Conservation (phyloP, 371 early-diverging fungal species). For the Mortierella sp. region DNA sequence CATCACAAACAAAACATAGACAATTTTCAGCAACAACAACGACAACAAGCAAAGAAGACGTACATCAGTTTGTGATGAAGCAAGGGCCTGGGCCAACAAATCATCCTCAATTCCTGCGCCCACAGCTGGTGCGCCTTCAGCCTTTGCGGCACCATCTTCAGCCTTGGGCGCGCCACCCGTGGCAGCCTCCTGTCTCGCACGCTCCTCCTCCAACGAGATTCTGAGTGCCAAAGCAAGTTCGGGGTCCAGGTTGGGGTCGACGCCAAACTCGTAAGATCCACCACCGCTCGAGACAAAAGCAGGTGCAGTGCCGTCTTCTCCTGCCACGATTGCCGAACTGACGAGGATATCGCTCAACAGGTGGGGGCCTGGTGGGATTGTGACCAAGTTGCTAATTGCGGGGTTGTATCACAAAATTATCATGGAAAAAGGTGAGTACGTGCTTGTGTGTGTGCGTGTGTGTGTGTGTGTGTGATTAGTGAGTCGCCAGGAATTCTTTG, state of each 20-base stretch:
- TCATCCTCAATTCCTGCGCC: constrained; percentile 61
- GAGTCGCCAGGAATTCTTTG: no score
- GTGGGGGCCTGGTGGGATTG: constrained; percentile 97
- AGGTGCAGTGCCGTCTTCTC: constrained; percentile 83
- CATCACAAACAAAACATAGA: background rate
- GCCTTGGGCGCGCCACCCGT: constrained; percentile 66
- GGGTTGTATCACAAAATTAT: background rate
- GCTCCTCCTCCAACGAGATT: constrained; percentile 97
- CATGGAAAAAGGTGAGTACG: no score
- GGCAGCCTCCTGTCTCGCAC: constrained; percentile 89
- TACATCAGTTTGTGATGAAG: constrained; percentile 61
- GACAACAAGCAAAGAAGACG: constrained; percentile 23
- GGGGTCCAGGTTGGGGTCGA: constrained; percentile 96
- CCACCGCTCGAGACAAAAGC: constrained; percentile 69
- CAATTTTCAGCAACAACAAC: background rate
- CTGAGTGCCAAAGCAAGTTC: constrained; percentile 96
- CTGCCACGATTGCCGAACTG: constrained; percentile 89
- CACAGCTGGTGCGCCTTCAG: constrained; percentile 42
- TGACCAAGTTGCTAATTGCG: constrained; percentile 84
- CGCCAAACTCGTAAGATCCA: constrained; percentile 94
- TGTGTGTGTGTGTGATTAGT: no score
- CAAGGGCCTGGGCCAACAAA: constrained; percentile 51
- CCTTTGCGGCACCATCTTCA: constrained; percentile 33
- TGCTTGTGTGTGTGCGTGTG: no score
- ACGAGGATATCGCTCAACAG: constrained; percentile 92